Evolutionary conservation across 2,329 filamentous ascomycete genomes (phyloP).

Genomic region (Podosphaera aphanis): DNA sequence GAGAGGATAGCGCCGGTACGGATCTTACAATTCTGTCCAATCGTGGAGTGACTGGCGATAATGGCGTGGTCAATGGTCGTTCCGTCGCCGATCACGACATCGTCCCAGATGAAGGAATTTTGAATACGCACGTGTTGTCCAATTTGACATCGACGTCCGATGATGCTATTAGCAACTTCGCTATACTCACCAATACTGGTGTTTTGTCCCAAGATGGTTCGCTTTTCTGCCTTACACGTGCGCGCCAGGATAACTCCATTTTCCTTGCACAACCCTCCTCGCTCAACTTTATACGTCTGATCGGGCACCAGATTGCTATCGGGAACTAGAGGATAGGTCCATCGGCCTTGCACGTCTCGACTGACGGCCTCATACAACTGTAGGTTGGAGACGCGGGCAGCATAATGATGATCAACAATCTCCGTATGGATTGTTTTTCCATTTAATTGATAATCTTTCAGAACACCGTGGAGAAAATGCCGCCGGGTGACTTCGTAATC

Average conservation of each 20-base stretch:
- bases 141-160: slow-evolving; percentile 69
- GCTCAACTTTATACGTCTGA: slow-evolving; percentile 50
- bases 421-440: slow-evolving; percentile 91
- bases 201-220: slow-evolving; percentile 52
- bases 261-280: slow-evolving; percentile 54
- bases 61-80: slow-evolving; percentile 48
- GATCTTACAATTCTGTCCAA: slow-evolving; percentile 50
- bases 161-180: slow-evolving; percentile 48
- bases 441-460: slow-evolving; percentile 93
- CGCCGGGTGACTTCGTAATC: slow-evolving; percentile 79
- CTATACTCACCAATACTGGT: slow-evolving; percentile 53
- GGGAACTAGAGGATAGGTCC: slow-evolving; percentile 73
- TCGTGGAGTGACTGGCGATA: slow-evolving; percentile 44
- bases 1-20: slow-evolving; percentile 57
- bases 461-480: slow-evolving; percentile 73
- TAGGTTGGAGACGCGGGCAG: slow-evolving; percentile 63
- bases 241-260: slow-evolving; percentile 50
- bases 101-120: slow-evolving; percentile 73
- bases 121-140: slow-evolving; percentile 62
- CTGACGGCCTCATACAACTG: slow-evolving; percentile 77
- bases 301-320: slow-evolving; percentile 65
- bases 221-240: slow-evolving; percentile 43
- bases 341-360: slow-evolving; percentile 64
- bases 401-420: slow-evolving; percentile 62
- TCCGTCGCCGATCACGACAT: slow-evolving; percentile 53